Conservation (phyloP, 208 protist genomes). For the Leishmania martiniquensis region DNA sequence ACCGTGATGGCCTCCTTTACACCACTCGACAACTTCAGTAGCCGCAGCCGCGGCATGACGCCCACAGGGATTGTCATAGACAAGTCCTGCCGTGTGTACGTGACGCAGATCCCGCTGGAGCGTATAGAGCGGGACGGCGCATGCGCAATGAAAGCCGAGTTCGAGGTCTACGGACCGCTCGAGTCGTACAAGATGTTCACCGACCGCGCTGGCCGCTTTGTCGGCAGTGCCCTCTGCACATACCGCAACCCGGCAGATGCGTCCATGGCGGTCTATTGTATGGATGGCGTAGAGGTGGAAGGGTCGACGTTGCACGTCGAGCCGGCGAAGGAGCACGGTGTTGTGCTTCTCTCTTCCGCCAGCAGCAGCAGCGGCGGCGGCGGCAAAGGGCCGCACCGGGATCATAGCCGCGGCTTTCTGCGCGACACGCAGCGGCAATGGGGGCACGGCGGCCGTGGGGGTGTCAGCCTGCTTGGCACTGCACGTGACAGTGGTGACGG, state of each 20-base stretch:
- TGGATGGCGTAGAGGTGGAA: conserved; percentile 79
- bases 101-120: conserved; percentile 84
- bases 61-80: conserved; percentile 86
- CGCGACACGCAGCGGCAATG: conserved; percentile 28
- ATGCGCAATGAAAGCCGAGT: conserved; percentile 73
- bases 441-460: conserved; percentile 10
- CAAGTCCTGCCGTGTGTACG: conserved; percentile 85
- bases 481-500: not conserved
- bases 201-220: conserved; percentile 82
- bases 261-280: conserved; percentile 59
- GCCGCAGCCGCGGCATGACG: conserved; percentile 23
- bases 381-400: conserved; percentile 4
- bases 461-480: conserved; percentile 5
- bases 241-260: conserved; percentile 92
- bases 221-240: conserved; percentile 83
- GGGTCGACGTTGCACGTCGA: conserved; percentile 67
- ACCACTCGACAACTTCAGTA: conserved; percentile 47
- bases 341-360: conserved; percentile 65
- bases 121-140: conserved; percentile 84
- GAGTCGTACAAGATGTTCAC: conserved; percentile 92
- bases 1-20: conserved; percentile 67
- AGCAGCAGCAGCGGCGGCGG: conserved; percentile 4
- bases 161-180: conserved; percentile 83
- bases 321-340: conserved; percentile 79
- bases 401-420: conserved; percentile 39